Percentiles rank a stretch among this genome's conserved stretches.
Conservation (phyloP, 2,329 filamentous ascomycete genomes). For the Cryphonectria radicalis region DNA sequence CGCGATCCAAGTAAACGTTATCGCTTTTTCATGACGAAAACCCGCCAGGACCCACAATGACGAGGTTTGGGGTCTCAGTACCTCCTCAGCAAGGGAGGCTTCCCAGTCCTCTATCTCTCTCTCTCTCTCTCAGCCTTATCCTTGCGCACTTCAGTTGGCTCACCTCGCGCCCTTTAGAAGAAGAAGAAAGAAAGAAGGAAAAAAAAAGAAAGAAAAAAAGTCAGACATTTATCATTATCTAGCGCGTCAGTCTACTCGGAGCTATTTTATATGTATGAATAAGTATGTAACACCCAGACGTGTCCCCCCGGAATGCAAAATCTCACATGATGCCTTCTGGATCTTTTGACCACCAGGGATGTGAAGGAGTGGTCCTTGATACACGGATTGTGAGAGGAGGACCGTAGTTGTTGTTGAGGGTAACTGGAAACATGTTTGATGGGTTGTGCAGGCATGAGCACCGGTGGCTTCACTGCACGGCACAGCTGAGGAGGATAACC, state of each 20-base stretch:
- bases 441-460: not conserved
- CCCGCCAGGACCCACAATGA: conserved; percentile 11
- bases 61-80: conserved; percentile 7
- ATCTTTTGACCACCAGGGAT: not conserved
- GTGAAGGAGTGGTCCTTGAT: not conserved
- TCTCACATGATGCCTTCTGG: not conserved
- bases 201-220: no score
- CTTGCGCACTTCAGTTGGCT: not conserved
- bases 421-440: no score
- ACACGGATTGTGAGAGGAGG: not conserved
- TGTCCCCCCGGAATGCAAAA: conserved; percentile 2
- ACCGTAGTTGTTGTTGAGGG: not conserved
- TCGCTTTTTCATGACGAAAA: not conserved
- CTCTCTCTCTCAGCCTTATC: not conserved
- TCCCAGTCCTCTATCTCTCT: not conserved
- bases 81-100: conserved; percentile 2
- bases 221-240: not conserved
- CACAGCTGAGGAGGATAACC: not conserved
- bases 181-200: no score
- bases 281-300: not conserved
- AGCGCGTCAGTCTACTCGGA: not conserved
- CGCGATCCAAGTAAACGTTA: not conserved
- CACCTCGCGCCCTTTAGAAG: not conserved
- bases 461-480: not conserved
- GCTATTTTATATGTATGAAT: no score